Percentiles rank a stretch among this genome's conserved stretches.
These are phyloP conservation scores for Lotus japonicus DNA, from an alignment of 306 rosid genomes.

Conservation along the genomic window DNA sequence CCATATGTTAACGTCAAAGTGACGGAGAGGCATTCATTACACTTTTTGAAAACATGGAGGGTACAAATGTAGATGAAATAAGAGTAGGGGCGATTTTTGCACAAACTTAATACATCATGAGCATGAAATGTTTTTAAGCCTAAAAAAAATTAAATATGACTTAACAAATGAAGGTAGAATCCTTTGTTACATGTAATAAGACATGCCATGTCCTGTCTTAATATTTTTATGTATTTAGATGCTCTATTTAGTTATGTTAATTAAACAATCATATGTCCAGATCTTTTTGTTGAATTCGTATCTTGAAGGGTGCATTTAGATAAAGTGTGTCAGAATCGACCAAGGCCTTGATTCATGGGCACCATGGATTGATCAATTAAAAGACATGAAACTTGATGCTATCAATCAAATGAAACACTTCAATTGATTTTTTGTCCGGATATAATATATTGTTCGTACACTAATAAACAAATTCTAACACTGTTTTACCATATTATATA, in stretches of 20 bases:
- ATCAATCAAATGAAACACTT: conserved; percentile 16
- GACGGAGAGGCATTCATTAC: too few relatives aligned
- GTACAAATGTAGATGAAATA: too few relatives aligned
- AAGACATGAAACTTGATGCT: neutral
- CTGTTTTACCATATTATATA: conserved; percentile 11
- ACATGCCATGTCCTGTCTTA: neutral
- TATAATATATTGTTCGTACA: conserved; percentile 18
- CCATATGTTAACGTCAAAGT: too few relatives aligned
- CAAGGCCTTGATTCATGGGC: conserved; percentile 35
- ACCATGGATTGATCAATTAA: neutral
- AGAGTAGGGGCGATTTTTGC: too few relatives aligned
- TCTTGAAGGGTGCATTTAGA: neutral
- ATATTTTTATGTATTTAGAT: neutral
- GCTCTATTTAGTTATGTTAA: neutral
- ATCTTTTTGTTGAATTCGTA: neutral
- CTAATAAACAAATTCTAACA: conserved; percentile 12
- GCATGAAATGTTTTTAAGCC: too few relatives aligned
- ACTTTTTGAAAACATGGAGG: too few relatives aligned
- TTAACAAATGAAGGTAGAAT: too few relatives aligned
- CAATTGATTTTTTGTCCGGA: conserved; percentile 25
- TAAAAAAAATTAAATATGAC: too few relatives aligned
- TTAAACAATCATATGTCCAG: neutral
- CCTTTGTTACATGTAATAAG: neutral
- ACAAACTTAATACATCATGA: too few relatives aligned
- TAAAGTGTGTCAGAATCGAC: conserved; percentile 24